Base-by-base conservation (phyloP, 768 basidiomycete species). In the Gloeostereum incarnatum region DNA sequence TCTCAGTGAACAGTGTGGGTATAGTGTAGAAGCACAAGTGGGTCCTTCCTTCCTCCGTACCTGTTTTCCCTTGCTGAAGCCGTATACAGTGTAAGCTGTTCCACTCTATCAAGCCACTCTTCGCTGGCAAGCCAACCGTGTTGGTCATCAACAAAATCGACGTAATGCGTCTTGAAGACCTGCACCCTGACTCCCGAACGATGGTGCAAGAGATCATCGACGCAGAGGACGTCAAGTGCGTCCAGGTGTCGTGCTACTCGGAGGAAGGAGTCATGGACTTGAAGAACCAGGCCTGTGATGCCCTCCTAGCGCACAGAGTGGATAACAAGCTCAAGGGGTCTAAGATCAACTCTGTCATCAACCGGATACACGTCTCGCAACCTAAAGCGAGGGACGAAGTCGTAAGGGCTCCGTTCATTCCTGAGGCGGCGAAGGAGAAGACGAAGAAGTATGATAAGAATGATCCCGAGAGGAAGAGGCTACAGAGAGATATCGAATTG, bases 121-220 rank as follows among this genome's bases (percentile, higher is more conserved):
- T 99, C 62, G 68, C 72, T 37, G 84, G 83, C 58, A 98, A 98
- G 61, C 94, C 93, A 29, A 87, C 83, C 32, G 51, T 99, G 41
- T 80, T 99, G 24, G 93, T 97, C 50, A 81, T 97, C 61, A 99
- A 99, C 77, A 99, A 99, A 73, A 81, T 92, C 49, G 96, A 99
- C 55, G 81, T 98, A 42, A 84, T 68, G 50, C 81, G 91, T 34
- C 75, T 93, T 19, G 83, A 87, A 29, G 91, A 97, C 51, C 73
- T 98, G 18, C 58, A 75, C 9, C 65, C 78, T 7, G 86, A 89
- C 48, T 75, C 75, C 44, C 82, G 79, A 31, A 71, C 76, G 1
- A 71, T 92, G 43, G 82, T 98, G 16, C 80, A 94, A 43, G 88
- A 88, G 56, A 91, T 99, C 63, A 77, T 90, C 50, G 69, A 78